A percentile compares a stretch with the other conserved stretches of the same genome.
Evolutionary conservation across 2,329 filamentous ascomycete genomes (phyloP).

Genomic region (Xylariaceae sp.): DNA sequence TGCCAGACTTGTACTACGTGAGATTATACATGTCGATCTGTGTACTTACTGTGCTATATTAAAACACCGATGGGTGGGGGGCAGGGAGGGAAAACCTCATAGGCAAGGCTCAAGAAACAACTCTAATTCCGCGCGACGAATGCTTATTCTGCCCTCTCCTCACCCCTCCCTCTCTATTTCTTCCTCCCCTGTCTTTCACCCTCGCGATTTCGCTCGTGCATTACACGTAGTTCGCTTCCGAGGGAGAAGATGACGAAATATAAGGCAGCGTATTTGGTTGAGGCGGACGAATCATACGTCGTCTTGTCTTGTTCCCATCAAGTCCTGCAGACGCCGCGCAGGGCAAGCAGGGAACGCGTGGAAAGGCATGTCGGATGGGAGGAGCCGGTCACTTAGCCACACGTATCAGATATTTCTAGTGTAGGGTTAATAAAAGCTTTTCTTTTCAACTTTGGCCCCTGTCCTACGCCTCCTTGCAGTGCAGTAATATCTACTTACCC

Average conservation of each 20-base stretch:
- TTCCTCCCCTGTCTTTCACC: background rate
- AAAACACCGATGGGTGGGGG: too few relatives aligned
- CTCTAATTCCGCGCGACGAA: too few relatives aligned
- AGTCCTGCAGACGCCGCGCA: background rate
- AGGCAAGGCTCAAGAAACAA: too few relatives aligned
- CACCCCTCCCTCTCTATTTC: too few relatives aligned
- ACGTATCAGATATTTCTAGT: slow-evolving; percentile 5
- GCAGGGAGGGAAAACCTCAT: too few relatives aligned
- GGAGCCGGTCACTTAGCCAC: slow-evolving; percentile 9
- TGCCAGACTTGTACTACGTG: too few relatives aligned
- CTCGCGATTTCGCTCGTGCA: background rate
- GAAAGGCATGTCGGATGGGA: background rate
- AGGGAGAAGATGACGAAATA: background rate
- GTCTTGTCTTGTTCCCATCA: background rate
- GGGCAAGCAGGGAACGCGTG: background rate
- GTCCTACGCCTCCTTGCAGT: slow-evolving; percentile 5
- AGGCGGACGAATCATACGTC: slow-evolving; percentile 5
- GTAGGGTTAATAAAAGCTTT: background rate
- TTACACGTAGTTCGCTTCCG: background rate
- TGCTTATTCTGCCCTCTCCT: too few relatives aligned
- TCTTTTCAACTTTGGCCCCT: background rate
- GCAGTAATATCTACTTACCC: slow-evolving; percentile 1
- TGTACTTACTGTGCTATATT: too few relatives aligned
- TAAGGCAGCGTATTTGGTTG: background rate
- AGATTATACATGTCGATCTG: too few relatives aligned